These are phyloP conservation scores for Myochromella boudieri DNA, from an alignment of 768 basidiomycete species.

Conservation along the genomic window DNA sequence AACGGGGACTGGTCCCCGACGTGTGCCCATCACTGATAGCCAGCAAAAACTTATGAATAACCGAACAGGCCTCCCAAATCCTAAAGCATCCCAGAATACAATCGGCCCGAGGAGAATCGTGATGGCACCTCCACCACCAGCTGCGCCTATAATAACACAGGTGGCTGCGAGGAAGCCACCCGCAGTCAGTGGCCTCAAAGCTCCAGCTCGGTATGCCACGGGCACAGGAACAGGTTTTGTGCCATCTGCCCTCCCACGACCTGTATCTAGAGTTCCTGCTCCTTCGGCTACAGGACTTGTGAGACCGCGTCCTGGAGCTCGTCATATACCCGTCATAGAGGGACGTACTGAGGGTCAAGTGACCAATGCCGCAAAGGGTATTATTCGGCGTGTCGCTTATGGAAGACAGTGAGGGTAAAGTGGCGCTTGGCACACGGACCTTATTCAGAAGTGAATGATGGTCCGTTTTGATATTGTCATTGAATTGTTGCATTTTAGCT, in stretches of 20 bases:
- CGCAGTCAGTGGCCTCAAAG: slow-evolving; percentile 12
- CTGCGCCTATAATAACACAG: slow-evolving; percentile 9
- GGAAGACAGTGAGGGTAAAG: not conserved
- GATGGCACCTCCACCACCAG: slow-evolving; percentile 1
- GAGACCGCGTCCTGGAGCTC: slow-evolving; percentile 9
- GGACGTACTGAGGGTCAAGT: slow-evolving; percentile 1
- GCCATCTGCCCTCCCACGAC: slow-evolving; percentile 19
- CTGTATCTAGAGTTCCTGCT: slow-evolving; percentile 14
- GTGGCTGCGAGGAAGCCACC: slow-evolving; percentile 9
- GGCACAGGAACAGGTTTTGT: slow-evolving; percentile 2
- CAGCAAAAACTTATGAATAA: slow-evolving; percentile 5
- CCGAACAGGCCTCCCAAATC: too few relatives aligned
- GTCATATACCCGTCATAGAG: not conserved
- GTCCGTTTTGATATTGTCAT: slow-evolving; percentile 1
- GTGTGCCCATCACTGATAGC: slow-evolving; percentile 27
- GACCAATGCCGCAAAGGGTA: not conserved
- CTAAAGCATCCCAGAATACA: too few relatives aligned
- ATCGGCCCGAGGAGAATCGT: slow-evolving; percentile 18
- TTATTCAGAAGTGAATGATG: too few relatives aligned
- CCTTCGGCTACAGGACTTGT: slow-evolving; percentile 10
- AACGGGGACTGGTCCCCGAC: slow-evolving; percentile 32
- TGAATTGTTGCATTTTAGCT: not conserved
- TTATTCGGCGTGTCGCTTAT: slow-evolving; percentile 13
- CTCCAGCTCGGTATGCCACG: slow-evolving; percentile 15
- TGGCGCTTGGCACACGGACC: not conserved